Conservation (phyloP, 805 yeast species). For the Cyberlindnera galapagoensis region DNA sequence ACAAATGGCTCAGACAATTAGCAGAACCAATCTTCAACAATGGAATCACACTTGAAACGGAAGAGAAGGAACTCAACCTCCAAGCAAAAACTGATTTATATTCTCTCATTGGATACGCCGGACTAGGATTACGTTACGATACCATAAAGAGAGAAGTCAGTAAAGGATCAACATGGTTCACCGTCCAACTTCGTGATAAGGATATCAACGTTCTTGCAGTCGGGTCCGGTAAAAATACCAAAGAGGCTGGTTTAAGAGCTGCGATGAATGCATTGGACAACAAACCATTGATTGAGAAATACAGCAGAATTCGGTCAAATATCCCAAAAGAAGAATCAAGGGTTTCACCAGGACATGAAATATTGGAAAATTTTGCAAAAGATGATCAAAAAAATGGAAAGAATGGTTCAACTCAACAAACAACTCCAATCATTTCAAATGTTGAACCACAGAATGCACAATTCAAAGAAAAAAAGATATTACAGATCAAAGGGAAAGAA, state of each 20-base stretch:
- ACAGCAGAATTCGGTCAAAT: slow-evolving; percentile 47
- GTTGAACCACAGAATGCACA: too few relatives aligned
- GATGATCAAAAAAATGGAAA: too few relatives aligned
- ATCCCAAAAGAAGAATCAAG: slow-evolving; percentile 34
- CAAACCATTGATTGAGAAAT: slow-evolving; percentile 54
- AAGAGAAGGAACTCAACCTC: slow-evolving; percentile 33
- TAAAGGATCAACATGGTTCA: slow-evolving; percentile 33
- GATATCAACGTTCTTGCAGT: slow-evolving; percentile 58
- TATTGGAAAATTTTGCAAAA: too few relatives aligned
- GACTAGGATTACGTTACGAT: slow-evolving; percentile 47
- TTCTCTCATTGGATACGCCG: slow-evolving; percentile 71
- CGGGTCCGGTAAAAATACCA: slow-evolving; percentile 64
- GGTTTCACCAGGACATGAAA: not conserved
- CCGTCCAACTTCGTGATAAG: slow-evolving; percentile 61
- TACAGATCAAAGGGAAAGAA: too few relatives aligned
- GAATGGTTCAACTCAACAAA: too few relatives aligned
- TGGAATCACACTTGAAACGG: slow-evolving; percentile 5
- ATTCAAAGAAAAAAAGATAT: too few relatives aligned
- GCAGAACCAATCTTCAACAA: slow-evolving; percentile 35
- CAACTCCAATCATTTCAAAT: too few relatives aligned
- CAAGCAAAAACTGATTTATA: slow-evolving; percentile 78
- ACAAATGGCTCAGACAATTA: slow-evolving; percentile 49
- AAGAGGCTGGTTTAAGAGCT: slow-evolving; percentile 78
- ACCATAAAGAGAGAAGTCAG: slow-evolving; percentile 36
- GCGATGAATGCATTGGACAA: slow-evolving; percentile 75